These are phyloP conservation scores for Boletus patriciae DNA, from an alignment of 768 basidiomycete species.

Conservation along the genomic window DNA sequence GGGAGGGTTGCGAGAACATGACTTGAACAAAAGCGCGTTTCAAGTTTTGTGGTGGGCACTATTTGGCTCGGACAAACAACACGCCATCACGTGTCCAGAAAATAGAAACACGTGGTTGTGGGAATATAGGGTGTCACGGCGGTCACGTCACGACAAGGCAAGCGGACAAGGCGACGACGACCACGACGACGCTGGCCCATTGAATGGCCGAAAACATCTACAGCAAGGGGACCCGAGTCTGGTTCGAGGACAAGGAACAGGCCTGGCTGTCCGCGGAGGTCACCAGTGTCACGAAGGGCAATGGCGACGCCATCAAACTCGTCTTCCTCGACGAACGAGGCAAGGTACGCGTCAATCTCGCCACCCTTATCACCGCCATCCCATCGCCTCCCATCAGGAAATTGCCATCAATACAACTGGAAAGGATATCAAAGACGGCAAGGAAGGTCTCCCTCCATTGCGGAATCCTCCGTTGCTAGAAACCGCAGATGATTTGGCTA, in stretches of 20 bases:
- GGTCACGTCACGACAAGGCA: constrained; percentile 26
- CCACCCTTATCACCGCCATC: constrained; percentile 1
- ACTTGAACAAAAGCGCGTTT: background rate
- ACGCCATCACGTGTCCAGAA: background rate
- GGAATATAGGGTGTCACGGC: constrained; percentile 16
- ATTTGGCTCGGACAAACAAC: constrained; percentile 28
- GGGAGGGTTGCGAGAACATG: constrained; percentile 6
- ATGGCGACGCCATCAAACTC: constrained; percentile 78
- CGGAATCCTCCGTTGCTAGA: constrained; percentile 96
- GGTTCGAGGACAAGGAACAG: constrained; percentile 93
- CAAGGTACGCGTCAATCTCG: constrained; percentile 56
- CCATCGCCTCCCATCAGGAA: constrained; percentile 51
- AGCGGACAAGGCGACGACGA: constrained; percentile 18
- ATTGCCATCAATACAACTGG: constrained; percentile 73
- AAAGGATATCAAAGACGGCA: constrained; percentile 77
- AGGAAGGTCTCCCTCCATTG: constrained; percentile 83
- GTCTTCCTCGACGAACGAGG: constrained; percentile 88
- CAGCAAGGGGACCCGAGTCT: constrained; percentile 85
- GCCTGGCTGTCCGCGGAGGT: constrained; percentile 95
- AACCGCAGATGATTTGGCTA: constrained; percentile 96
- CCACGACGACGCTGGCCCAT: constrained; percentile 35
- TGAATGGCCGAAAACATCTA: constrained; percentile 94
- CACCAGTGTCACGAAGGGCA: constrained; percentile 56
- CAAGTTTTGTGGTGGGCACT: constrained; percentile 11
- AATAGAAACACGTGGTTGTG: constrained; percentile 18